Evolutionary conservation across 805 yeast species (phyloP), one percentile per base, ranked within the genome.

Genomic region (Pichia nakasei): DNA sequence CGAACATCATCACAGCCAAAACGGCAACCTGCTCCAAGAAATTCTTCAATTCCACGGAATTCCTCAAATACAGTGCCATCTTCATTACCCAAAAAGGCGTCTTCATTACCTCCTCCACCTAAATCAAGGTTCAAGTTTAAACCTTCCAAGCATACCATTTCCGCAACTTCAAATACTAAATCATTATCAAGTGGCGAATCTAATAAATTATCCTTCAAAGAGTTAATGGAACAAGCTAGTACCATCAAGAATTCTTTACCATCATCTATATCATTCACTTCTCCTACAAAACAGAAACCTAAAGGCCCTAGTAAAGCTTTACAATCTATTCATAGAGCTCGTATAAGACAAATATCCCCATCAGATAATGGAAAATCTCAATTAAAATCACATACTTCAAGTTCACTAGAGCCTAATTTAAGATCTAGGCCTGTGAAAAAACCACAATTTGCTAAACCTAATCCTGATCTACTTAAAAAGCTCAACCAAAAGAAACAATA

Each of bases 191-290:
- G 53, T 15, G 34, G 57, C 13, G 54, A 66, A 4, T 56, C 53
- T 2, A 70, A 69, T 37, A 74, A 78, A 56, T 60, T 81, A 58
- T 75, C 78, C 17, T 83, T 81, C 56, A 72, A 70, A 44, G 85
- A 84, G 37, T 67, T 83, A 42, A 77, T 83, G 84, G 76, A 76
- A 54, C 76, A 76, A 56, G 93, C 91, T 0, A 73, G 73, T 13
- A 62, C 65, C 12, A 73, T 83, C 2, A 84, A 82, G 55, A 66
- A 69, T 22, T 69, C 57, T 48, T 69, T 67, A 56, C 65, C 65
- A 53, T 74, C 66, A 56, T 65, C 65, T 54, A 74, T 66, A 38
- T 44, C 53, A 20, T 50, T 54, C 21, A 52, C 61, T 8, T 34
- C 34, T 17, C 21, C 22, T 15, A 3, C 22, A 35, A 32, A 27